These are phyloP conservation scores for Lentinus tigrinus DNA, from an alignment of 768 basidiomycete species.

Conservation along the genomic window DNA sequence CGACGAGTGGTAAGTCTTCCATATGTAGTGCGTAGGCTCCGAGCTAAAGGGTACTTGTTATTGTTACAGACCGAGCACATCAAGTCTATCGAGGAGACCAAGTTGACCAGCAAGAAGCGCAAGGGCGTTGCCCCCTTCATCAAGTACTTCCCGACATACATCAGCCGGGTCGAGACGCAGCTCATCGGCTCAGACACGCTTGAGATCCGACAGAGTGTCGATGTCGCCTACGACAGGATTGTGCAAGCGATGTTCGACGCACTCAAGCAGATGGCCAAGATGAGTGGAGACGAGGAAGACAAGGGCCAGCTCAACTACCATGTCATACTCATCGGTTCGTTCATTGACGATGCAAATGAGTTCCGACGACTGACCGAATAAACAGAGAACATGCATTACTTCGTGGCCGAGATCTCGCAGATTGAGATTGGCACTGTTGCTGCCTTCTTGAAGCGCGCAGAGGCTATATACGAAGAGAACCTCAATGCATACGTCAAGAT, in stretches of 20 bases:
- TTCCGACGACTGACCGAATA: not conserved
- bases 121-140: slow-evolving; percentile 91
- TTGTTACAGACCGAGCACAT: slow-evolving; percentile 75
- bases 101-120: slow-evolving; percentile 88
- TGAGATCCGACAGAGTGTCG: slow-evolving; percentile 75
- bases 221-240: slow-evolving; percentile 84
- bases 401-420: slow-evolving; percentile 77
- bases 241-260: slow-evolving; percentile 90
- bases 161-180: slow-evolving; percentile 80
- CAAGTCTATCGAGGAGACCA: slow-evolving; percentile 85
- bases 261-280: slow-evolving; percentile 92
- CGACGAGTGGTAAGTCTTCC: slow-evolving; percentile 59
- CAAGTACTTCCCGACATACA: slow-evolving; percentile 88
- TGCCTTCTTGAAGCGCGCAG: slow-evolving; percentile 68
- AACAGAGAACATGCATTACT: slow-evolving; percentile 95
- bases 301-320: slow-evolving; percentile 97
- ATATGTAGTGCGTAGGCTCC: not conserved
- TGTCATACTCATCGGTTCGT: slow-evolving; percentile 88
- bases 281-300: slow-evolving; percentile 91
- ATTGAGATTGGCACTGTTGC: slow-evolving; percentile 64
- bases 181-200: slow-evolving; percentile 73
- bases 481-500: slow-evolving; percentile 83
- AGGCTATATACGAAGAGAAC: slow-evolving; percentile 88
- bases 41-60: slow-evolving; percentile 1
- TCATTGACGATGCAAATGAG: not conserved